Evolutionary conservation across 139 green algal genomes (phyloP).

Genomic region (Yamagishiella unicocca): DNA sequence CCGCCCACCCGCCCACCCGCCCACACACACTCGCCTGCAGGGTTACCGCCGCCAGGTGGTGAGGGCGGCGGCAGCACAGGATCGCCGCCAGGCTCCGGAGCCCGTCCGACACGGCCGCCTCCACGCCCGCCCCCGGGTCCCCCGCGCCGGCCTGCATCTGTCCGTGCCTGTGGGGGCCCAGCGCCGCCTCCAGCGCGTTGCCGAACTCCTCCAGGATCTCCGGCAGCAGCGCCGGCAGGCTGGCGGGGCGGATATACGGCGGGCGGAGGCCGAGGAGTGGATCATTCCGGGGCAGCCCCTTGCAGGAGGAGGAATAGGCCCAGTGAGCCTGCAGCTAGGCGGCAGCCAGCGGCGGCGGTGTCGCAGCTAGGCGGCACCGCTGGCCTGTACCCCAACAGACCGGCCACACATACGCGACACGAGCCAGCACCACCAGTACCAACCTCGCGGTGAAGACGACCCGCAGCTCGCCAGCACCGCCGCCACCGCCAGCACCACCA

Average conservation of each 20-base stretch:
- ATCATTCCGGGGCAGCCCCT: too few relatives aligned
- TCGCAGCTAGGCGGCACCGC: too few relatives aligned
- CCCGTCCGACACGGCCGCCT: constrained; percentile 5
- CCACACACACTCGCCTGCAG: too few relatives aligned
- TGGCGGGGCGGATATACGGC: too few relatives aligned
- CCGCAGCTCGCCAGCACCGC: background rate
- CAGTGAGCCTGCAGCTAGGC: too few relatives aligned
- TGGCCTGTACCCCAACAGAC: too few relatives aligned
- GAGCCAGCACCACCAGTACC: too few relatives aligned
- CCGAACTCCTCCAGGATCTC: background rate
- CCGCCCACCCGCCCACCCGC: background rate
- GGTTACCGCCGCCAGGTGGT: constrained; percentile 12
- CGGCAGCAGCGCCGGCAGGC: background rate
- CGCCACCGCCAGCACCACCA: background rate
- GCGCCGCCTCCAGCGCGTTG: background rate
- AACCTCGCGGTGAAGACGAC: background rate
- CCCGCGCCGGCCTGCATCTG: background rate
- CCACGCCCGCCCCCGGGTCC: background rate
- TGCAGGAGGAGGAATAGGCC: too few relatives aligned
- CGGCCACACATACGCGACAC: too few relatives aligned
- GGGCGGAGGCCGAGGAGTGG: too few relatives aligned
- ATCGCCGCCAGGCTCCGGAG: background rate
- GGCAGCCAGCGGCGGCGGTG: too few relatives aligned
- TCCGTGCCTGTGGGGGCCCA: background rate
- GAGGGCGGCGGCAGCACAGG: background rate